Percentiles rank a stretch among this genome's conserved stretches.
These are phyloP conservation scores for Claviceps sorghi DNA, from an alignment of 2,329 filamentous ascomycete species.

Conservation along the genomic window DNA sequence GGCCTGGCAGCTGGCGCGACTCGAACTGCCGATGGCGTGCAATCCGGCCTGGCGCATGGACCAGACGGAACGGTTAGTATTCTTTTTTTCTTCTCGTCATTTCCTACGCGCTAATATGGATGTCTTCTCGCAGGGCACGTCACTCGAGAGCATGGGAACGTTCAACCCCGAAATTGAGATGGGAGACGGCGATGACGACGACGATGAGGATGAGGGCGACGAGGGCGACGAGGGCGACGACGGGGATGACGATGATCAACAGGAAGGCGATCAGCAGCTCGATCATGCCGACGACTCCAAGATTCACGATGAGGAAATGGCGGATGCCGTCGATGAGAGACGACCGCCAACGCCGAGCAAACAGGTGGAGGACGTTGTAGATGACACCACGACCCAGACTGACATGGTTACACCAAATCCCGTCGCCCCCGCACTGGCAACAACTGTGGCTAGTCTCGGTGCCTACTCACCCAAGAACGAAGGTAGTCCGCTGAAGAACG, in stretches of 20 bases:
- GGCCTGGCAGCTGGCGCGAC: conserved; percentile 15
- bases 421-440: conserved; percentile 16
- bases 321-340: conserved; percentile 18
- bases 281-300: conserved; percentile 27
- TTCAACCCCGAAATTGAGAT: conserved; percentile 37
- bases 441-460: conserved; percentile 15
- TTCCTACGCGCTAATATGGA: not conserved
- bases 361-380: conserved; percentile 14
- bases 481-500: conserved; percentile 39
- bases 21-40: conserved; percentile 22
- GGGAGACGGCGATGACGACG: conserved; percentile 34
- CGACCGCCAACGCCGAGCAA: conserved; percentile 10
- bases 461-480: conserved; percentile 23
- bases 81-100: no score
- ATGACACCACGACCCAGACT: conserved; percentile 11
- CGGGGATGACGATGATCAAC: conserved; percentile 32
- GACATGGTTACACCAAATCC: conserved; percentile 14
- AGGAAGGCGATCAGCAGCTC: conserved; percentile 31
- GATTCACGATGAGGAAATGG: conserved; percentile 23
- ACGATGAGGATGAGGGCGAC: conserved; percentile 19
- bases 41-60: conserved; percentile 24
- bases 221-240: conserved; percentile 34
- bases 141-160: conserved; percentile 28
- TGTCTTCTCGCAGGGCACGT: conserved; percentile 19
- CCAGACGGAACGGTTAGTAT: conserved; percentile 24